These are phyloP conservation scores for Lactarius hengduanensis DNA, from an alignment of 768 basidiomycete genomes.

Conservation along the genomic window DNA sequence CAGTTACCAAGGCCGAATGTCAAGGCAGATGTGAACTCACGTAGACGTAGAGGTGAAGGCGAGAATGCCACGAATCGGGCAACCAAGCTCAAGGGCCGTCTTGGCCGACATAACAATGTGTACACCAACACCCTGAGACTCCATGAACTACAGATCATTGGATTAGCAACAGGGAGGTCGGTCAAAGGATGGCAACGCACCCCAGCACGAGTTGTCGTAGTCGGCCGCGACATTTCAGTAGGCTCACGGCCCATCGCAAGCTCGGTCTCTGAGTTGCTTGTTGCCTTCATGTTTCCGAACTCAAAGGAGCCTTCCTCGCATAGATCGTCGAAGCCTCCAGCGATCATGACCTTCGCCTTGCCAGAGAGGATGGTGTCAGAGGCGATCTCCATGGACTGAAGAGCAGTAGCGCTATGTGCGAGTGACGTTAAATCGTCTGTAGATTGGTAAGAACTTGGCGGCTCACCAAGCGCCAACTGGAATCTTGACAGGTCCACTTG, in stretches of 20 bases:
- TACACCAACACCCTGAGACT: slow-evolving; percentile 93
- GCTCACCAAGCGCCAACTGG: slow-evolving; percentile 96
- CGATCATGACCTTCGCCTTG: slow-evolving; percentile 99
- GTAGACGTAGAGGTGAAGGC: slow-evolving; percentile 96
- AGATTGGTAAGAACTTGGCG: slow-evolving; percentile 2
- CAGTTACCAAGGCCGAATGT: slow-evolving; percentile 7
- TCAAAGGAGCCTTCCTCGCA: slow-evolving; percentile 98
- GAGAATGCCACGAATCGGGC: slow-evolving; percentile 89
- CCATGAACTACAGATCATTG: slow-evolving; percentile 70
- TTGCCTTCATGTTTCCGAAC: slow-evolving; percentile 99
- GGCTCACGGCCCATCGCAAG: slow-evolving; percentile 99
- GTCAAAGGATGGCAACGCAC: slow-evolving; percentile 44
- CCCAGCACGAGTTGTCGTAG: slow-evolving; percentile 93
- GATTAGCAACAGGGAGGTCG: slow-evolving; percentile 9
- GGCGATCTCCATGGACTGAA: slow-evolving; percentile 98
- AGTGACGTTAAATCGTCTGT: slow-evolving; percentile 11
- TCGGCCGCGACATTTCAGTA: slow-evolving; percentile 97
- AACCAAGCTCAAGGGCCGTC: slow-evolving; percentile 92
- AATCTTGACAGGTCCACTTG: slow-evolving; percentile 97
- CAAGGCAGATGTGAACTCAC: slow-evolving; percentile 45
- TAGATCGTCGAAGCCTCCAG: slow-evolving; percentile 97
- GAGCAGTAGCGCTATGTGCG: slow-evolving; percentile 77
- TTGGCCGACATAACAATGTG: slow-evolving; percentile 97
- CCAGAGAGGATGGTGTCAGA: slow-evolving; percentile 91
- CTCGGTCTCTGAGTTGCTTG: slow-evolving; percentile 94